phyloP scores from a whole-genome alignment of 192 early-diverging fungal species.

The Mortierella antarctica region DNA sequence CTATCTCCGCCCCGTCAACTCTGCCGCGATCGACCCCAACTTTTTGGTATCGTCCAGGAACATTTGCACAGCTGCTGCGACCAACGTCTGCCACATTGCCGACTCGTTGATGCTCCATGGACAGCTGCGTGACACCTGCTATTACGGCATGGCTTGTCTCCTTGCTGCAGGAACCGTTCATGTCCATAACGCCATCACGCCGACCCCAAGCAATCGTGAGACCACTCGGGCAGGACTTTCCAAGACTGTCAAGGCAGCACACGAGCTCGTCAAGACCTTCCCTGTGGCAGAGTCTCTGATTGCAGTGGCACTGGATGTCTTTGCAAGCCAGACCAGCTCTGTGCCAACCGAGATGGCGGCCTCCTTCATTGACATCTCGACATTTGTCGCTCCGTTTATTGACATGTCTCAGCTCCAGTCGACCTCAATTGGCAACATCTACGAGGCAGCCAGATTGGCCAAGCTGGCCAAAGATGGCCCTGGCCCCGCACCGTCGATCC shows the following conservation, averaged over 20 bases:
- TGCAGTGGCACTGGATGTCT: constrained; percentile 48
- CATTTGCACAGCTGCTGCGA: constrained; percentile 54
- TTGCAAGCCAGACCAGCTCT: constrained; percentile 47
- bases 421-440: constrained; percentile 46
- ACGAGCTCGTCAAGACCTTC: constrained; percentile 54
- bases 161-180: constrained; percentile 55
- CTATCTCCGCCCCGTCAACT: constrained; percentile 56
- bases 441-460: constrained; percentile 46
- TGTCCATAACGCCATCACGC: constrained; percentile 54
- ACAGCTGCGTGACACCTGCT: constrained; percentile 40
- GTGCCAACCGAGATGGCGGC: constrained; percentile 52
- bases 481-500: constrained; percentile 50
- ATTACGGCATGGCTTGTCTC: constrained; percentile 52
- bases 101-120: constrained; percentile 52
- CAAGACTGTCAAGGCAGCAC: constrained; percentile 52
- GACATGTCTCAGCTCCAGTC: constrained; percentile 49
- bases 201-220: constrained; percentile 48
- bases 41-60: constrained; percentile 54
- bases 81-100: constrained; percentile 54
- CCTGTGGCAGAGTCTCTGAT: constrained; percentile 50
- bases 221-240: constrained; percentile 50
- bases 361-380: constrained; percentile 51
- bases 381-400: constrained; percentile 48
- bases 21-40: constrained; percentile 46
- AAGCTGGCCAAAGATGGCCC: constrained; percentile 51